phyloP scores from a whole-genome alignment of 441 rosid genomes.

The Populus hybrid region DNA sequence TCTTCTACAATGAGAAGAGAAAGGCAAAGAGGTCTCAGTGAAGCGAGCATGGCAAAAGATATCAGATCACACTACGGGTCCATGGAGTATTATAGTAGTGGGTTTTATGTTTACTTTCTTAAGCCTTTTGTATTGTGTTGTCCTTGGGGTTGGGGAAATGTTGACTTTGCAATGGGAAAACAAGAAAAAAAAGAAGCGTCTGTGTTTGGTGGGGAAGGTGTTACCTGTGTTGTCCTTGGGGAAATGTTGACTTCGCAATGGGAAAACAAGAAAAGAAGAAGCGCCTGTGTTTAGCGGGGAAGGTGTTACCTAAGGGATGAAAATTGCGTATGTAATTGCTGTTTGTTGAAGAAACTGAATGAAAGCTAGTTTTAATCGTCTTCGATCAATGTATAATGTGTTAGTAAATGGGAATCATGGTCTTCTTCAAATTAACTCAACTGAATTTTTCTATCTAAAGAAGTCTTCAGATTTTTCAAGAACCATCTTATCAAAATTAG shows the following conservation, averaged over 20 bases:
- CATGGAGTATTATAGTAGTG: not conserved
- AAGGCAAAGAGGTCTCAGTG: constrained; percentile 31
- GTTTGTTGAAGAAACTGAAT: too few species aligned
- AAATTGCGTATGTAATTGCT: too few species aligned
- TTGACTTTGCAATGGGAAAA: too few species aligned
- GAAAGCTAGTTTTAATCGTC: too few species aligned
- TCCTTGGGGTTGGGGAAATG: too few species aligned
- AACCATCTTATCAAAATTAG: not conserved
- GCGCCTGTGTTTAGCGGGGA: not conserved
- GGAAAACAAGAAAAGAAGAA: not conserved
- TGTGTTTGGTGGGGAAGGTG: too few species aligned
- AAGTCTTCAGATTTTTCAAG: not conserved
- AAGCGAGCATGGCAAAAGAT: not conserved
- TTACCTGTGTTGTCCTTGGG: not conserved
- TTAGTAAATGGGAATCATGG: too few species aligned
- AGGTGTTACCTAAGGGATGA: too few species aligned
- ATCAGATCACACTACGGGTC: too few species aligned
- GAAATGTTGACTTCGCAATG: not conserved
- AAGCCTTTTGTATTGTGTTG: not conserved
- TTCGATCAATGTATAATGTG: too few species aligned
- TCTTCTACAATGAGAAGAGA: constrained; percentile 53
- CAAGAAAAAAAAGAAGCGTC: too few species aligned
- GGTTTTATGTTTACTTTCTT: not conserved
- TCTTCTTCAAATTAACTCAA: not conserved
- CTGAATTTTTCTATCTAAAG: not conserved